A percentile compares a stretch with the other conserved stretches of the same genome.
These are phyloP conservation scores for Bacidia rubella DNA, from an alignment of 495 filamentous ascomycete species.

Conservation along the genomic window DNA sequence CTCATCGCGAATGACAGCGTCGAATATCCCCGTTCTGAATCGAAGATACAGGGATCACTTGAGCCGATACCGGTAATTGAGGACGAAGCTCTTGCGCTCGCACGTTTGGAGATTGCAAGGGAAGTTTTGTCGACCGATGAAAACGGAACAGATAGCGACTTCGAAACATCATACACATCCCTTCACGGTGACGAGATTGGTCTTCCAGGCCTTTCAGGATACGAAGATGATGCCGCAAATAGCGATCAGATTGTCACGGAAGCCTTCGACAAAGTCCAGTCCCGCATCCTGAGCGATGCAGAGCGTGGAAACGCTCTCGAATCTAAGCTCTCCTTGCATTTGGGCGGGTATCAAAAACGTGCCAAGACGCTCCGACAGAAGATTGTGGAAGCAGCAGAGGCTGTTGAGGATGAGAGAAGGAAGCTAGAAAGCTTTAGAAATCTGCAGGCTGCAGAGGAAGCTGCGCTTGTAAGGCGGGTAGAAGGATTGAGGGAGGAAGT, in stretches of 20 bases:
- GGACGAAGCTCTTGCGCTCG: constrained; percentile 57
- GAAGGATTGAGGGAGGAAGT: constrained; percentile 73
- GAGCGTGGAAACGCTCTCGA: constrained; percentile 74
- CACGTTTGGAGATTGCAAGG: constrained; percentile 59
- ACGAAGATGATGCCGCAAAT: constrained; percentile 58
- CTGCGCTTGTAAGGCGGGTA: constrained; percentile 56
- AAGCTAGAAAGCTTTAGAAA: constrained; percentile 65
- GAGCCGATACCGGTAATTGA: constrained; percentile 51
- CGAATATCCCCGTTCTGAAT: constrained; percentile 54
- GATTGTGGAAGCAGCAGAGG: constrained; percentile 64
- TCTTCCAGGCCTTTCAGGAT: constrained; percentile 65
- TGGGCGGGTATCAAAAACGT: constrained; percentile 83
- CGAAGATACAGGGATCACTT: constrained; percentile 47
- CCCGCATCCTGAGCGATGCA: constrained; percentile 55
- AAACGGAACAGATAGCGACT: constrained; percentile 28
- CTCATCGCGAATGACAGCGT: constrained; percentile 71
- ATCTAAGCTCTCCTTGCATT: constrained; percentile 79
- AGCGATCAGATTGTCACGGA: constrained; percentile 44
- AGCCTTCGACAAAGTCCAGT: constrained; percentile 58
- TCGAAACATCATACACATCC: constrained; percentile 55
- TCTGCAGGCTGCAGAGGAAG: constrained; percentile 63
- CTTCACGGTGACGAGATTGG: constrained; percentile 38
- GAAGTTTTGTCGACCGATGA: constrained; percentile 41
- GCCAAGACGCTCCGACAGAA: constrained; percentile 70
- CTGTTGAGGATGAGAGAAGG: constrained; percentile 55